A percentile compares a stretch with the other conserved stretches of the same genome.
Conservation (phyloP, 164 flowering plant genomes). For the Pachysandra terminalis region DNA sequence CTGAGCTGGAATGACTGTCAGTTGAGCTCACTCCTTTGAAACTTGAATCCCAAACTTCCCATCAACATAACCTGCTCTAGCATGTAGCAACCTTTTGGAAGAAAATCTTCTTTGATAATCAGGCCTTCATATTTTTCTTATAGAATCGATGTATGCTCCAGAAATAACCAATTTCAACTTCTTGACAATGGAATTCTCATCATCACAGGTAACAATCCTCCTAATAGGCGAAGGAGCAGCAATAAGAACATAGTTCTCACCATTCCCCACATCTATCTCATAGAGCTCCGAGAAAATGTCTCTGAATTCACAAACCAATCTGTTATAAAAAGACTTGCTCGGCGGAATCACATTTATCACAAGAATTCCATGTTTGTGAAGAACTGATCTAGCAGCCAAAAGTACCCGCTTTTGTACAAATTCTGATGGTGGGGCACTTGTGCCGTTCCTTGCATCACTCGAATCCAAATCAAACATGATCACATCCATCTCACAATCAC, state of each 20-base stretch:
- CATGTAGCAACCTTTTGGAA: no score
- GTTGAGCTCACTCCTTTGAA: no score
- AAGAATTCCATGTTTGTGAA: slow-evolving; percentile 63
- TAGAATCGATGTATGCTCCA: slow-evolving; percentile 38
- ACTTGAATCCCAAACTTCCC: no score
- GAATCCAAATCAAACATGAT: slow-evolving; percentile 90
- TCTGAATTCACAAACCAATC: slow-evolving; percentile 30
- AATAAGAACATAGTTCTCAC: slow-evolving; percentile 69
- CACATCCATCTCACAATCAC: slow-evolving; percentile 41
- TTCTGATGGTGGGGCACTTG: slow-evolving; percentile 92
- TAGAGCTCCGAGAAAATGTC: slow-evolving; percentile 56
- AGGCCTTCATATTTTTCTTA: slow-evolving; percentile 42
- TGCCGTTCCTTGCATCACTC: no score
- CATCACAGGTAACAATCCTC: slow-evolving; percentile 7
- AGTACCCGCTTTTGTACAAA: slow-evolving; percentile 47
- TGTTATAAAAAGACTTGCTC: slow-evolving; percentile 33
- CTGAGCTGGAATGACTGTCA: no score
- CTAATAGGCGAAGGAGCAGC: slow-evolving; percentile 41
- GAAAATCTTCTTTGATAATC: not conserved
- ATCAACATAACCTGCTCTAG: no score
- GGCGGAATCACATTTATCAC: slow-evolving; percentile 67
- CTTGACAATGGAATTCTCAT: slow-evolving; percentile 27
- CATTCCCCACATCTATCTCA: slow-evolving; percentile 76
- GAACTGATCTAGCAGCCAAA: slow-evolving; percentile 40
- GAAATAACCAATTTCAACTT: slow-evolving; percentile 47